Percentiles rank a stretch among this genome's conserved stretches.
phyloP scores from a whole-genome alignment of 176 grass and related monocot species.

The Carex pumila region DNA sequence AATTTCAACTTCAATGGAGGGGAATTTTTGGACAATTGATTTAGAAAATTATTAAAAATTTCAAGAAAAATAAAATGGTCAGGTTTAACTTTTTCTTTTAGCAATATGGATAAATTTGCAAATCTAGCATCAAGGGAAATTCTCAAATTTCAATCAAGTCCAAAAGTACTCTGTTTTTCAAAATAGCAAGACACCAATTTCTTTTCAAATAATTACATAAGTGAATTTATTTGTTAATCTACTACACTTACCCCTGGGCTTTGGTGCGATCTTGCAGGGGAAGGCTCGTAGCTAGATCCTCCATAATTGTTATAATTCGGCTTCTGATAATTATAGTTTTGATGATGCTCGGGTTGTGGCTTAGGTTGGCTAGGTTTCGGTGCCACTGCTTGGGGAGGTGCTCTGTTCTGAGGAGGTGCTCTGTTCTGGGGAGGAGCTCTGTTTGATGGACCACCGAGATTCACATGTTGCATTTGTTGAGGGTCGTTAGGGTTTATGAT shows the following conservation, averaged over 20 bases:
- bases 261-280: neutral
- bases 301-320: constrained; percentile 3
- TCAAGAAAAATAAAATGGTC: neutral
- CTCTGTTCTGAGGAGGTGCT: neutral
- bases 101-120: neutral
- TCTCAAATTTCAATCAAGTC: neutral
- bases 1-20: neutral
- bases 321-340: constrained; percentile 14
- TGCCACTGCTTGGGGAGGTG: neutral
- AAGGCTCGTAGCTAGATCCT: neutral
- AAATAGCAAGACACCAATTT: neutral
- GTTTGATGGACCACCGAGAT: neutral
- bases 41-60: neutral
- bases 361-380: neutral
- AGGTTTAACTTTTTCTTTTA: neutral
- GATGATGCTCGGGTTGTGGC: constrained; percentile 9
- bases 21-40: neutral
- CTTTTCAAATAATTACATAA: neutral
- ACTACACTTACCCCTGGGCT: constrained; percentile 13
- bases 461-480: constrained; percentile 8
- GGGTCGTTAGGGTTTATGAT: constrained; percentile 43
- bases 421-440: neutral
- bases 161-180: neutral
- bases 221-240: neutral
- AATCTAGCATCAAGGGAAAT: neutral